phyloP scores from a whole-genome alignment of 1,284 basidiomycete genomes.

The Sporisorium graminicola region DNA sequence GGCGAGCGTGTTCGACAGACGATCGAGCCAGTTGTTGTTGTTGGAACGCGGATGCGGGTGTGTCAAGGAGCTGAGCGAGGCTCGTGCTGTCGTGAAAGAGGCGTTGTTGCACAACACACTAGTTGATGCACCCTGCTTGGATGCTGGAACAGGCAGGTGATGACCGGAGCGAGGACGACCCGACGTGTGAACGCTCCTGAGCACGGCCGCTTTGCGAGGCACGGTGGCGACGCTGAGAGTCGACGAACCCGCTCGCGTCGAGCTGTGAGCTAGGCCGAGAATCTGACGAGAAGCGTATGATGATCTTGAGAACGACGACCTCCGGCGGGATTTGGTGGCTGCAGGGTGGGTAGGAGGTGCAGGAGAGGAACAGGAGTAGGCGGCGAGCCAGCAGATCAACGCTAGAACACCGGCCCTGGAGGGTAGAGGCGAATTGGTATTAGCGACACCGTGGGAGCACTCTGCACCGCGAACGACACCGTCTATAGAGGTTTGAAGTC shows the following conservation, averaged over 20 bases:
- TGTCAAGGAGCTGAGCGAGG: conserved; percentile 30
- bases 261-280: conserved; percentile 1
- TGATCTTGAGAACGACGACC: neutral
- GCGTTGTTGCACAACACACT: neutral
- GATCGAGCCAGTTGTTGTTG: conserved; percentile 43
- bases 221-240: neutral
- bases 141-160: conserved; percentile 9
- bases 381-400: conserved; percentile 43
- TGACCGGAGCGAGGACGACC: conserved; percentile 19
- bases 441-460: conserved; percentile 32
- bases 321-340: neutral
- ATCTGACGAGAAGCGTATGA: conserved; percentile 8
- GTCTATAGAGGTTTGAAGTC: conserved; percentile 40
- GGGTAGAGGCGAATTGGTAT: conserved; percentile 18
- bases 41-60: conserved; percentile 29
- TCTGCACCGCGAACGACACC: conserved; percentile 32
- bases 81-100: conserved; percentile 8
- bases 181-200: conserved; percentile 29
- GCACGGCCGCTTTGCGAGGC: conserved; percentile 30
- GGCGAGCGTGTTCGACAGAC: conserved; percentile 24
- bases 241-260: neutral
- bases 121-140: neutral
- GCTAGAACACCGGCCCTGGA: conserved; percentile 40
- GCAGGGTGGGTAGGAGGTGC: conserved; percentile 3
- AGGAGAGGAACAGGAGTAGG: conserved; percentile 37